phyloP scores from a whole-genome alignment of 345 rosid species.

The Trapa bicornis region DNA sequence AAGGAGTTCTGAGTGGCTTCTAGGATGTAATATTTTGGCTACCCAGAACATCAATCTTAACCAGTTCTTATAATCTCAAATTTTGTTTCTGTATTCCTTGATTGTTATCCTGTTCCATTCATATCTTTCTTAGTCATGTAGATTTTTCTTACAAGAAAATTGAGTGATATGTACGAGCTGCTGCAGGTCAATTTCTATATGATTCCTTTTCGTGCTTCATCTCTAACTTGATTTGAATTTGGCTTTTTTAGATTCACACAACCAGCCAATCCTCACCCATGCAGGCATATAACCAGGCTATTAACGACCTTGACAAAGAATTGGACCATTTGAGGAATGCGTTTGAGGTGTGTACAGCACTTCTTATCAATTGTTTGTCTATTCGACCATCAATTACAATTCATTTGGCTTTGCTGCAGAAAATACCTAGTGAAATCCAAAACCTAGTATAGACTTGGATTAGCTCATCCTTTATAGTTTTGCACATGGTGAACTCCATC shows the following conservation, averaged over 20 bases:
- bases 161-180: background rate
- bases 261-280: conserved; percentile 94
- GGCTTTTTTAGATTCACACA: conserved; percentile 57
- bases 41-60: too few relatives aligned
- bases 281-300: conserved; percentile 94
- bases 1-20: background rate
- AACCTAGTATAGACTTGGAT: too few relatives aligned
- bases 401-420: too few relatives aligned
- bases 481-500: background rate
- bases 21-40: background rate
- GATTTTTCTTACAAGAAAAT: background rate
- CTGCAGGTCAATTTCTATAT: background rate
- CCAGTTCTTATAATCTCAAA: background rate
- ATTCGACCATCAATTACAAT: background rate
- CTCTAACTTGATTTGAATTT: background rate
- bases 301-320: conserved; percentile 87
- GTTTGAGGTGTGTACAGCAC: conserved; percentile 51
- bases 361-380: background rate
- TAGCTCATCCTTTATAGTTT: background rate
- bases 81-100: background rate
- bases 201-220: background rate
- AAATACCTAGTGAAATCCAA: too few relatives aligned
- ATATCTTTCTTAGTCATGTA: background rate
- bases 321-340: conserved; percentile 61
- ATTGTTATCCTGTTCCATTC: background rate